Base-by-base conservation (phyloP, 2,329 filamentous ascomycete genomes). In the Penicillium vulpinum region DNA sequence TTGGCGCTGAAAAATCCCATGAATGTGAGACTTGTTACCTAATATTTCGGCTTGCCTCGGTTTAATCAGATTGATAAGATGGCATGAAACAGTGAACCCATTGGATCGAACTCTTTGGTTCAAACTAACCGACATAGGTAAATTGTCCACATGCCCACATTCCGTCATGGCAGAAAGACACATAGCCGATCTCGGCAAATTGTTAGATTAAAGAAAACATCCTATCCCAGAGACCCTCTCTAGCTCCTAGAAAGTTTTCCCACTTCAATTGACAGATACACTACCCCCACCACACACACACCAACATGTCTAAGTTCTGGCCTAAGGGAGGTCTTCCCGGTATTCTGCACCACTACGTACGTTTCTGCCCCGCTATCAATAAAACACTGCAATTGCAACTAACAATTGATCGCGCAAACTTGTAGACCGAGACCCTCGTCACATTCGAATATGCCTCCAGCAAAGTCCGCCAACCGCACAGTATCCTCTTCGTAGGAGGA, bases 401-500 rank as follows among this genome's bases (percentile, higher is more conserved):
- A 35, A 59, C 50, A 70, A 67, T n/a, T 22, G 6, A 9, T 5
- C 11, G 24, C 18, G 26, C 40, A 3, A n/a, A n/a, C 26, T 1
- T 22, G 2, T 18, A 71, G 66, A 70, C 65, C 7, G 68, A 73
- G 51, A 66, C 67, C 31, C 71, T 79, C 5, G 70, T 75, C 41
- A 70, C 75, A 8, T 79, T 78, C 62, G 76, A 78, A 67, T 77
- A 75, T 56, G 67, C 67, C 6, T 57, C 61, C 49, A 58, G 50
- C 38, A 41, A 67, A 28, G 47, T 64, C 58, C 60, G 56, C 28
- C 75, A 77, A 60, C 74, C 73, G 10, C 67, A 84, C 70, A 82
- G 79, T 18, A 70, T 87, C 48, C 68, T 87, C 63, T 86, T 83
- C 73, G 74, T 87, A 49, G 83, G 81, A 58, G 85, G 85, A 39